phyloP scores from a whole-genome alignment of 441 rosid species.

The Eruca vesicaria region DNA sequence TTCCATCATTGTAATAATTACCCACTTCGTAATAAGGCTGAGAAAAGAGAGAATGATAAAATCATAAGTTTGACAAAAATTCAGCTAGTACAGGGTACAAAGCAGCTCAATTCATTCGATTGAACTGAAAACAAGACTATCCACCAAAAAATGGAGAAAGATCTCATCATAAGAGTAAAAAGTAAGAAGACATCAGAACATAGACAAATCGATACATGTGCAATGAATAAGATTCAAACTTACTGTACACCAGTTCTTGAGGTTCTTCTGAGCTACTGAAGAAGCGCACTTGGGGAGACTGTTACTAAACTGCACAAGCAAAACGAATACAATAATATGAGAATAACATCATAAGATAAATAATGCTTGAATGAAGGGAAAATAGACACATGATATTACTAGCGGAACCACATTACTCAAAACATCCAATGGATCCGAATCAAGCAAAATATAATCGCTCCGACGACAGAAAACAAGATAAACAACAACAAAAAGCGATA shows the following conservation, averaged over 20 bases:
- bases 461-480: background rate
- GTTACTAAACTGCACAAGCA: constrained; percentile 52
- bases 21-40: constrained; percentile 78
- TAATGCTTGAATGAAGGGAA: background rate
- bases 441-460: constrained; percentile 2
- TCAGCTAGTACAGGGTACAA: background rate
- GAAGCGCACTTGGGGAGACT: constrained; percentile 87
- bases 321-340: constrained; percentile 14
- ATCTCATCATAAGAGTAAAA: background rate
- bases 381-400: background rate
- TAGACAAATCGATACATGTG: background rate
- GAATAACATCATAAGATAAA: constrained; percentile 15
- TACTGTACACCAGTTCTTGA: constrained; percentile 66
- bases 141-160: background rate
- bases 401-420: constrained; percentile 6
- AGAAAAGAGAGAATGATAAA: constrained; percentile 25
- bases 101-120: background rate
- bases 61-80: constrained; percentile 13
- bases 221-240: constrained; percentile 10
- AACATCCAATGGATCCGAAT: background rate
- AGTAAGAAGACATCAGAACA: background rate
- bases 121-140: background rate
- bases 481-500: background rate
- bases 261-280: constrained; percentile 70
- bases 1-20: constrained; percentile 63